Conservation (phyloP, 495 filamentous ascomycete species). For the Rostrohypoxylon terebratum region DNA sequence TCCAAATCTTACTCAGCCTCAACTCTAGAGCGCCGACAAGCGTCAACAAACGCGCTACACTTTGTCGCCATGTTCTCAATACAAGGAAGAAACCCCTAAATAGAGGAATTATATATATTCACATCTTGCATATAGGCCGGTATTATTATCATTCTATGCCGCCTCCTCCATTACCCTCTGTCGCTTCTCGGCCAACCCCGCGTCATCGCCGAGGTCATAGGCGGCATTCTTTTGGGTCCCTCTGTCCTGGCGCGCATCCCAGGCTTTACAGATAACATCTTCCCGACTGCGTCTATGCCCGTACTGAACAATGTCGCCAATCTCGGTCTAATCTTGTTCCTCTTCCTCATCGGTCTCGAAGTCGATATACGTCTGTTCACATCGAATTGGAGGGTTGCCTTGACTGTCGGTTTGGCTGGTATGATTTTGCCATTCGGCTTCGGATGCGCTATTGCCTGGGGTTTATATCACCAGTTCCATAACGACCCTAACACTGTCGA, state of each 20-base stretch:
- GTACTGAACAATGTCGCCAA: slow-evolving; percentile 87
- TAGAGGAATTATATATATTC: slow-evolving; percentile 36
- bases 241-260: slow-evolving; percentile 87
- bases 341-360: slow-evolving; percentile 93
- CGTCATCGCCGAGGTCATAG: slow-evolving; percentile 96
- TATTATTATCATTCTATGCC: slow-evolving; percentile 92
- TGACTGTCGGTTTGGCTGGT: slow-evolving; percentile 83
- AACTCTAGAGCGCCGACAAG: not conserved
- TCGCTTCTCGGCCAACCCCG: slow-evolving; percentile 88
- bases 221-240: slow-evolving; percentile 89
- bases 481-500: slow-evolving; percentile 69
- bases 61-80: not conserved
- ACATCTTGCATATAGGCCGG: slow-evolving; percentile 67
- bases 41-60: not conserved
- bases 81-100: not conserved
- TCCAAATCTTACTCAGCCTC: not conserved
- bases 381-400: slow-evolving; percentile 86
- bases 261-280: slow-evolving; percentile 81
- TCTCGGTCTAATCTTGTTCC: slow-evolving; percentile 87
- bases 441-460: slow-evolving; percentile 82
- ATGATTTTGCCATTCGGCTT: slow-evolving; percentile 84
- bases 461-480: slow-evolving; percentile 83
- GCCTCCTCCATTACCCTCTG: slow-evolving; percentile 78
- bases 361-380: slow-evolving; percentile 88
- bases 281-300: slow-evolving; percentile 78